Conservation (phyloP, 352 stramenopile genomes). For the Plasmopara halstedii region DNA sequence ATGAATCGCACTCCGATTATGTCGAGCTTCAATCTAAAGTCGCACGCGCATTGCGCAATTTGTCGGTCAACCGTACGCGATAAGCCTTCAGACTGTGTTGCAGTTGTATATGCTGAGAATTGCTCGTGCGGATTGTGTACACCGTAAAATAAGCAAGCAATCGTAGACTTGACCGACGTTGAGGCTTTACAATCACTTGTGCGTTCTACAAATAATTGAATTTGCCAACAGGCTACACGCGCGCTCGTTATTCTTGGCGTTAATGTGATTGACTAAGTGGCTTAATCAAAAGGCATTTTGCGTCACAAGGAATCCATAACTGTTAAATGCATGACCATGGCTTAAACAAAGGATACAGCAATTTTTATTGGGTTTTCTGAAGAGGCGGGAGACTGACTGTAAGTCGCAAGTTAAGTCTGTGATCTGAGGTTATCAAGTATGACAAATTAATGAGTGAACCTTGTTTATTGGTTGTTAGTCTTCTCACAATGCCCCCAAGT, state of each 20-base stretch:
- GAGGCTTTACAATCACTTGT: conserved; percentile 75
- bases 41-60: conserved; percentile 88
- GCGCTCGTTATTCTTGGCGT: conserved; percentile 86
- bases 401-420: too few species aligned
- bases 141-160: conserved; percentile 87
- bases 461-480: too few species aligned
- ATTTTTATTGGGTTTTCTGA: too few species aligned
- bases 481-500: too few species aligned
- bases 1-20: conserved; percentile 66
- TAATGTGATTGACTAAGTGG: conserved; percentile 58
- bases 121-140: not conserved
- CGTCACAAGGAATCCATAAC: too few species aligned
- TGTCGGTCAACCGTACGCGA: conserved; percentile 87
- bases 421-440: too few species aligned
- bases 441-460: too few species aligned
- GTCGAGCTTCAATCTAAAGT: conserved; percentile 84
- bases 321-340: too few species aligned
- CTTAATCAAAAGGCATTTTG: not conserved
- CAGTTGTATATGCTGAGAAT: not conserved
- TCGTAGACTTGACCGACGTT: conserved; percentile 76
- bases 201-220: conserved; percentile 74
- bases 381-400: too few species aligned
- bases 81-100: not conserved
- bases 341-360: too few species aligned
- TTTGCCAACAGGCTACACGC: conserved; percentile 84